phyloP scores from a whole-genome alignment of 2,329 filamentous ascomycete genomes.

The Apiospora marii region DNA sequence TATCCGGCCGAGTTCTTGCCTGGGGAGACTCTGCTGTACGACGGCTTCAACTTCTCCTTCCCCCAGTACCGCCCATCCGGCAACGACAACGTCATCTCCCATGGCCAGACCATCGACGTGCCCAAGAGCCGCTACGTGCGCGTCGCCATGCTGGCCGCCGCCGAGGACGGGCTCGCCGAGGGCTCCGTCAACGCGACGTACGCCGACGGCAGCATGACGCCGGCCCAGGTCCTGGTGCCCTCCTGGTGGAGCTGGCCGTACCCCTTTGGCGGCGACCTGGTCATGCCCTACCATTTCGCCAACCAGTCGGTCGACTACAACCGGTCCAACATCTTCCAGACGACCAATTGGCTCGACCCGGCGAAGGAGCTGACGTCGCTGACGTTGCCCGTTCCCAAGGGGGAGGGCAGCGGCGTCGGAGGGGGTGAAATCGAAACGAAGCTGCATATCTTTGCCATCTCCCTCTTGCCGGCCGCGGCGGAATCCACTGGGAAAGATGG shows the following conservation, averaged over 20 bases:
- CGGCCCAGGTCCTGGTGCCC: constrained; percentile 28
- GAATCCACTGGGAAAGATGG: constrained; percentile 33
- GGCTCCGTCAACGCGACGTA: constrained; percentile 32
- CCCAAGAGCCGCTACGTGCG: constrained; percentile 29
- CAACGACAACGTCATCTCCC: constrained; percentile 32
- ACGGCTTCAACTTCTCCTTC: constrained; percentile 31
- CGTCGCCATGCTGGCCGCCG: constrained; percentile 33
- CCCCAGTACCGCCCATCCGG: constrained; percentile 28
- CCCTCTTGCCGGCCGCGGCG: constrained; percentile 36
- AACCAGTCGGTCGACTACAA: constrained; percentile 32
- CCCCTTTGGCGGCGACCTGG: constrained; percentile 32
- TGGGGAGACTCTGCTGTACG: constrained; percentile 29
- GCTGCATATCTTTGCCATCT: constrained; percentile 53
- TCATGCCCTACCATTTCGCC: constrained; percentile 33
- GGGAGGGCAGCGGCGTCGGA: constrained; percentile 23
- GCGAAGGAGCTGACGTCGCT: constrained; percentile 30
- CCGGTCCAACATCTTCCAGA: constrained; percentile 33
- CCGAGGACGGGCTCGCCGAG: constrained; percentile 30
- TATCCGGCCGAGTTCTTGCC: constrained; percentile 33
- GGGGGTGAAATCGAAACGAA: constrained; percentile 27
- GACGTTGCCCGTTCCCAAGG: constrained; percentile 28
- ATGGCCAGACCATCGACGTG: constrained; percentile 31
- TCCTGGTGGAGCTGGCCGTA: constrained; percentile 33
- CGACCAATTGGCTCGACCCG: constrained; percentile 31
- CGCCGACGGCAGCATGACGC: constrained; percentile 27